Conservation (phyloP, 768 basidiomycete genomes). For the Suillus plorans region DNA sequence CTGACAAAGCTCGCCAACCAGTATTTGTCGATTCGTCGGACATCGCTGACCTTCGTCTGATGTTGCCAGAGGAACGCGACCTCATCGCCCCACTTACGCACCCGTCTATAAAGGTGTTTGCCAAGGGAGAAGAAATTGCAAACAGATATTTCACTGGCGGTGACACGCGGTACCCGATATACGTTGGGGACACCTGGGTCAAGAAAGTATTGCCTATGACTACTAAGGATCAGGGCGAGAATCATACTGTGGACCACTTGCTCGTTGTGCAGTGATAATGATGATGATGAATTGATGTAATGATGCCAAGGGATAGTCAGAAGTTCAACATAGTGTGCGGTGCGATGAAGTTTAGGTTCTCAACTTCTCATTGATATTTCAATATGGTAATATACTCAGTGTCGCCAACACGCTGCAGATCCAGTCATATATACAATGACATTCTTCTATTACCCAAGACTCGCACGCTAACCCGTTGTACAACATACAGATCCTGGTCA, state of each 20-base stretch:
- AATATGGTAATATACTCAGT: too few species aligned
- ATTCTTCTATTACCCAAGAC: too few species aligned
- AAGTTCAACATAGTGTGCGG: background rate
- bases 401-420: too few species aligned
- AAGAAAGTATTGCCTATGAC: slow-evolving; percentile 8
- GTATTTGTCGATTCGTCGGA: slow-evolving; percentile 16
- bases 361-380: too few species aligned
- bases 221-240: background rate
- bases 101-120: slow-evolving; percentile 8
- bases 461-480: background rate
- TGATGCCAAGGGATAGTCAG: background rate
- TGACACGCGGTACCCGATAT: slow-evolving; percentile 9
- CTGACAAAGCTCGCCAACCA: slow-evolving; percentile 17
- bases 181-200: slow-evolving; percentile 24
- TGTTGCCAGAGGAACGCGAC: slow-evolving; percentile 10
- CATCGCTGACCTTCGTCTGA: slow-evolving; percentile 4
- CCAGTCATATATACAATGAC: too few species aligned
- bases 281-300: background rate
- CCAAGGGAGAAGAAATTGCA: slow-evolving; percentile 18
- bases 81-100: slow-evolving; percentile 11
- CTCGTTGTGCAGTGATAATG: background rate
- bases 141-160: slow-evolving; percentile 10
- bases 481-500: background rate
- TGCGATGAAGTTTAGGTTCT: too few species aligned
- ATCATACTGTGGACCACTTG: background rate